Evolutionary conservation across 163 green algal species (phyloP), one percentile per base, ranked within the genome.

Genomic region (Chlorella variabilis): DNA sequence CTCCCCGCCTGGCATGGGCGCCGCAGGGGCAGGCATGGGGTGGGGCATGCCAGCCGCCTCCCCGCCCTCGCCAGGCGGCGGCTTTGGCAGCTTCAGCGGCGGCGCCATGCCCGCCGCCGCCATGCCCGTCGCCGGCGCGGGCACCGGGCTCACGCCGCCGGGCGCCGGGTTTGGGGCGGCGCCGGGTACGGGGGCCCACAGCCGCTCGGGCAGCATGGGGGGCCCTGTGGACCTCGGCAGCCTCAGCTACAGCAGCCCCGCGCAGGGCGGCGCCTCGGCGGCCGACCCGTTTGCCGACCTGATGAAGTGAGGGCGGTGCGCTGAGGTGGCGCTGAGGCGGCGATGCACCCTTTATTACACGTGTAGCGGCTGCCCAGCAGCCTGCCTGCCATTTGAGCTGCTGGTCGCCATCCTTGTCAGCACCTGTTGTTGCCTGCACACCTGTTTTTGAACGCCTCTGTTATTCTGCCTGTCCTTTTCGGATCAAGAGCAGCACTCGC

Each of bases 211-310:
- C 69, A 77, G 69, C 69, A 25, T 54, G 65, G 38, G 38, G 8
- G 11, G 23, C 65, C 6, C 36, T 20, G 67, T 63, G 3, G 69
- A 77, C 17, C 67, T 78, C 39, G 71, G 51, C 49, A 67, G 49
- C 51, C 41, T 78, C 49, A 67, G 71, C 51, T 78, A 66, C 71
- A 78, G 49, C 33, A 7, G 45, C 29, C 1, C 33, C 21, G 34
- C 20, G 34, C 71, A 68, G 49, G 49, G 31, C 29, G 71, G 69
- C 71, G 58, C 71, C 36, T 58, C 51, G 2, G 71, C 54, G 15
- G 54, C 71, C 1, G 71, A 79, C 36, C 71, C 71, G 3, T 79
- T 79, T 79, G 71, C 71, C 2, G 71, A 79, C 54, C 38, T 79
- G 51, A 34, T 79, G 11, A 69, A 69, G 54, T 79, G 29, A 67